These are phyloP conservation scores for Moricandia arvensis DNA, from an alignment of 345 rosid genomes.

Conservation along the genomic window DNA sequence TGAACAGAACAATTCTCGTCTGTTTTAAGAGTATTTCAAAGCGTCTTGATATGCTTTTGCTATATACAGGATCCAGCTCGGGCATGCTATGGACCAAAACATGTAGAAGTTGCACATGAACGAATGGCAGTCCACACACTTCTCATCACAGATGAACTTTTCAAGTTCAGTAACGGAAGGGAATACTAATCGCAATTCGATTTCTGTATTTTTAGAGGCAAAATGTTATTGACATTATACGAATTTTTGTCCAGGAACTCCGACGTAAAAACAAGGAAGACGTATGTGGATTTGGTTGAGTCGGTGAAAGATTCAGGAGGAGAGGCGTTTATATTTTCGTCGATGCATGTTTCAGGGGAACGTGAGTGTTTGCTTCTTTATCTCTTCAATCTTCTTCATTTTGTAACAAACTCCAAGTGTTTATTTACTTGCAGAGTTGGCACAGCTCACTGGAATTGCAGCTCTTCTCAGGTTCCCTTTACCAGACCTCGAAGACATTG, in stretches of 20 bases:
- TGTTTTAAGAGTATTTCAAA: background rate
- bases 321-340: slow-evolving; percentile 71
- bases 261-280: slow-evolving; percentile 58
- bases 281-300: slow-evolving; percentile 68
- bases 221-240: background rate
- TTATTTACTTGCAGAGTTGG: slow-evolving; percentile 54
- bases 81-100: no score
- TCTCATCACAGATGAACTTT: no score
- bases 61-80: no score
- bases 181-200: no score
- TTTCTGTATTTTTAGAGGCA: no score
- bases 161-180: no score
- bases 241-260: slow-evolving; percentile 59
- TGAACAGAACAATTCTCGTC: background rate
- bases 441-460: slow-evolving; percentile 85
- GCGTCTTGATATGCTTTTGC: background rate
- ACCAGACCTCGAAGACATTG: slow-evolving; percentile 95
- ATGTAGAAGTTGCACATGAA: no score
- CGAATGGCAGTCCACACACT: no score
- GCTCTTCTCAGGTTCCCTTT: slow-evolving; percentile 93
- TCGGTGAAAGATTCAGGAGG: slow-evolving; percentile 84
- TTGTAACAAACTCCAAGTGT: background rate
- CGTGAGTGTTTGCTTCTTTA: slow-evolving; percentile 52
- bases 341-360: slow-evolving; percentile 95
- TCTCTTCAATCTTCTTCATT: background rate